These are phyloP conservation scores for Mycena latifolia DNA, from an alignment of 768 basidiomycete genomes.

Conservation along the genomic window DNA sequence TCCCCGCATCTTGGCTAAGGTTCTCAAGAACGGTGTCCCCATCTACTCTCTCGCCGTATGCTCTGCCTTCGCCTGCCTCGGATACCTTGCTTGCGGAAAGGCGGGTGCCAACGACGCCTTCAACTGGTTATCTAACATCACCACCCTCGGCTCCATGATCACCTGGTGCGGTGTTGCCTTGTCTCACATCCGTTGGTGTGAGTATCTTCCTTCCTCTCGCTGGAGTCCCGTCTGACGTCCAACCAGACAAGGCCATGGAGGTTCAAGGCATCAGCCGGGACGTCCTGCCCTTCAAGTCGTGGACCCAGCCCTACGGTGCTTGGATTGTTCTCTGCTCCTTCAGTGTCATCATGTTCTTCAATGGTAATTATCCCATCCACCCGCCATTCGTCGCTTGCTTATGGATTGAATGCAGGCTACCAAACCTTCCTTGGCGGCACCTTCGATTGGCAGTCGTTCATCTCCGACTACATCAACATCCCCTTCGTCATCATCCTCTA, in stretches of 20 bases:
- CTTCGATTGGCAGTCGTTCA: conserved; percentile 36
- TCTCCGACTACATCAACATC: conserved; percentile 42
- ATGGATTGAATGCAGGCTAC: conserved; percentile 21
- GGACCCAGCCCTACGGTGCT: conserved; percentile 38
- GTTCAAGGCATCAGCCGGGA: conserved; percentile 43
- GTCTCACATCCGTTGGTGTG: conserved; percentile 51
- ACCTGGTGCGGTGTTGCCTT: conserved; percentile 60
- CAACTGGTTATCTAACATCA: conserved; percentile 56
- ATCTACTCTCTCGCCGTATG: conserved; percentile 51
- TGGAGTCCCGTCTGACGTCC: not conserved
- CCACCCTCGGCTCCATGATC: conserved; percentile 44
- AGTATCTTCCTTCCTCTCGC: not conserved
- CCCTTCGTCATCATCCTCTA: conserved; percentile 38
- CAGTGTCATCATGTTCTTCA: conserved; percentile 38
- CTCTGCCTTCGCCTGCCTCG: conserved; percentile 48
- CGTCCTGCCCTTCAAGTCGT: conserved; percentile 38
- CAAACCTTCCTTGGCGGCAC: conserved; percentile 25
- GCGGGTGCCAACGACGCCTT: conserved; percentile 54
- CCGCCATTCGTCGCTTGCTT: not conserved
- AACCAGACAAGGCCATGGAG: conserved; percentile 48
- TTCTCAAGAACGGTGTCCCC: conserved; percentile 50
- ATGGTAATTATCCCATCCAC: conserved; percentile 15
- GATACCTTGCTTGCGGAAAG: conserved; percentile 55
- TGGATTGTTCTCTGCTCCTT: conserved; percentile 32
- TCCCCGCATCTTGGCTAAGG: conserved; percentile 60